phyloP scores from a whole-genome alignment of 2,329 filamentous ascomycete species.

The Neonectria sp. region DNA sequence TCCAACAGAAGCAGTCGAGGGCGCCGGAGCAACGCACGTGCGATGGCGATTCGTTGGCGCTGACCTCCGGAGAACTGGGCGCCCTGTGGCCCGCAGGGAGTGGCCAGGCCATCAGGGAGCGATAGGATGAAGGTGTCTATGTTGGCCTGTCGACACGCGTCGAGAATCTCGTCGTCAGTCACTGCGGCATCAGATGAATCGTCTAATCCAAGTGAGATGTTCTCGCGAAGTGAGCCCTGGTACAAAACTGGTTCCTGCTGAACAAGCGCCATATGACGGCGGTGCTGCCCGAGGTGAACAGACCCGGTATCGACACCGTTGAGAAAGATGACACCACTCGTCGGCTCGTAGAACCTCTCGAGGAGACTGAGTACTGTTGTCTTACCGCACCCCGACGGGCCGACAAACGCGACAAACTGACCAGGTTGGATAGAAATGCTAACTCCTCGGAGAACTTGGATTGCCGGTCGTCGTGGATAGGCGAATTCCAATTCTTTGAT shows the following conservation, averaged over 20 bases:
- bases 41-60: slow-evolving; percentile 11
- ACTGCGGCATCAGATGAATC: slow-evolving; percentile 1
- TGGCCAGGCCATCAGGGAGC: slow-evolving; percentile 30
- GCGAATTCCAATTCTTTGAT: slow-evolving; percentile 28
- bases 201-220: slow-evolving; percentile 63
- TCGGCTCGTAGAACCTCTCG: slow-evolving; percentile 60
- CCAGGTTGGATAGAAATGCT: slow-evolving; percentile 43
- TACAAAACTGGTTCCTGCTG: slow-evolving; percentile 59
- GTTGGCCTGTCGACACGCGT: slow-evolving; percentile 63
- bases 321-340: slow-evolving; percentile 48
- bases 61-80: slow-evolving; percentile 12
- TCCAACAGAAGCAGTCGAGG: slow-evolving; percentile 2
- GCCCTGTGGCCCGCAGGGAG: slow-evolving; percentile 1
- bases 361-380: slow-evolving; percentile 70
- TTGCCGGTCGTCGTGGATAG: slow-evolving; percentile 43
- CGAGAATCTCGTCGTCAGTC: slow-evolving; percentile 51
- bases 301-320: slow-evolving; percentile 47
- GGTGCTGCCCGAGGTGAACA: slow-evolving; percentile 47
- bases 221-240: slow-evolving; percentile 68
- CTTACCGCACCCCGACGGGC: slow-evolving; percentile 72
- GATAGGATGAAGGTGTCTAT: slow-evolving; percentile 60
- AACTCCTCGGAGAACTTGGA: slow-evolving; percentile 13
- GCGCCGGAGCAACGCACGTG: slow-evolving; percentile 10
- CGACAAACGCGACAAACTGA: slow-evolving; percentile 68
- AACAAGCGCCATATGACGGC: slow-evolving; percentile 53